Evolutionary conservation across 495 filamentous ascomycete species (phyloP).

Genomic region (Cercophora samala): DNA sequence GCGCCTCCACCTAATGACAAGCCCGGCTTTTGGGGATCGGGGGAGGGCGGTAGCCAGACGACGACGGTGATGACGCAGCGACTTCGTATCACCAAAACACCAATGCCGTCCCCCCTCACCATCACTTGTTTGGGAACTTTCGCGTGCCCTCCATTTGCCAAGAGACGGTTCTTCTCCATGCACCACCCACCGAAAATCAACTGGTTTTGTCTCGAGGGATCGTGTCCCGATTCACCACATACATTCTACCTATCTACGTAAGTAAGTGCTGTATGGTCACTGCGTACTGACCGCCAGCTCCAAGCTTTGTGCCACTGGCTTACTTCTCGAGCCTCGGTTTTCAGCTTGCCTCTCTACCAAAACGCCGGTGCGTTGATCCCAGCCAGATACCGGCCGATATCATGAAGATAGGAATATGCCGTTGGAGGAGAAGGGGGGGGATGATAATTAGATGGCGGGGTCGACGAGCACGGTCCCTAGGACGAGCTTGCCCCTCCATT

Average conservation of each 20-base stretch:
- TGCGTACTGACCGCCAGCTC: neutral
- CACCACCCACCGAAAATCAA: neutral
- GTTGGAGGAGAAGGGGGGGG: neutral
- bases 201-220: neutral
- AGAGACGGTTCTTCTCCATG: neutral
- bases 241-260: neutral
- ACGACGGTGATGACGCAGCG: constrained; percentile 13
- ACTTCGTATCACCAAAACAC: neutral
- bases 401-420: neutral
- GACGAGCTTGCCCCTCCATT: constrained; percentile 14
- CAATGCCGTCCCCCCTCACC: constrained; percentile 3
- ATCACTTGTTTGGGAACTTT: neutral
- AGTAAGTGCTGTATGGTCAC: no score
- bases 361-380: neutral
- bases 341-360: neutral
- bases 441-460: neutral
- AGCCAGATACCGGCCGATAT: neutral
- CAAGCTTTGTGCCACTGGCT: neutral
- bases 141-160: neutral
- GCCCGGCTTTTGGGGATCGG: no score
- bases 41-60: neutral
- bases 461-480: neutral
- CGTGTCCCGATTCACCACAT: constrained; percentile 2
- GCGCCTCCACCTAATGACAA: constrained; percentile 5
- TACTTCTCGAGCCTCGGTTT: neutral